Evolutionary conservation across 768 basidiomycete genomes (phyloP), one percentile per base, ranked within the genome.

Genomic region (Tricholoma terreum): DNA sequence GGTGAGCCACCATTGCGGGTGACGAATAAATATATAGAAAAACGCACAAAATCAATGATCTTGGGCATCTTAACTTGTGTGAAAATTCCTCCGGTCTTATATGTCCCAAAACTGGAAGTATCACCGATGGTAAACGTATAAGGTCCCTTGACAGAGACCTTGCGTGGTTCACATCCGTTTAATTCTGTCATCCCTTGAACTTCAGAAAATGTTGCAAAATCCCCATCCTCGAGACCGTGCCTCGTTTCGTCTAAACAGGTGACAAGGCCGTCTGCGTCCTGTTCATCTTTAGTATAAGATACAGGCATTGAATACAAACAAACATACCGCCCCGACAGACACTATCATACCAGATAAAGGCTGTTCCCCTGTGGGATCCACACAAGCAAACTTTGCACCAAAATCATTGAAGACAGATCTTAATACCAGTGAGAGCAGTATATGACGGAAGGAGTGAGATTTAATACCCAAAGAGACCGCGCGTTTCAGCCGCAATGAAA

Each of bases 31-130:
- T 19, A 49, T 33, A 9, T 14, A 27, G 17, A 19, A 15, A 15
- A 27, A 19, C 94, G 67, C 65, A 98, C 96, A 66, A 98, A 99
- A 69, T 94, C 85, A 50, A 98, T 76, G 50, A 94, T 81, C 76
- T 96, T 98, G 9, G 97, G 97, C 94, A 98, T 96, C 77, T 98
- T 99, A 61, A 98, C 94, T 72, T 99, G 97, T 6, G 92, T 94
- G 71, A 98, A 99, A 59, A 95, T 89, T 35, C 97, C 97, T 22
- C 96, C 97, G 27, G 84, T 69, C 63, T 86, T 84, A 74, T 98
- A 98, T 45, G 83, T 79, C 24, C 86, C 79, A 10, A 97, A 69
- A 34, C 80, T 80, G 30, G 86, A 83, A 2, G 95, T 98, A 69
- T 97, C 92, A 2, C 97, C 96, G 56, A 99, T 96, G 30, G 89